phyloP scores from a whole-genome alignment of 441 rosid genomes.

The Arabidopsis hybrid region DNA sequence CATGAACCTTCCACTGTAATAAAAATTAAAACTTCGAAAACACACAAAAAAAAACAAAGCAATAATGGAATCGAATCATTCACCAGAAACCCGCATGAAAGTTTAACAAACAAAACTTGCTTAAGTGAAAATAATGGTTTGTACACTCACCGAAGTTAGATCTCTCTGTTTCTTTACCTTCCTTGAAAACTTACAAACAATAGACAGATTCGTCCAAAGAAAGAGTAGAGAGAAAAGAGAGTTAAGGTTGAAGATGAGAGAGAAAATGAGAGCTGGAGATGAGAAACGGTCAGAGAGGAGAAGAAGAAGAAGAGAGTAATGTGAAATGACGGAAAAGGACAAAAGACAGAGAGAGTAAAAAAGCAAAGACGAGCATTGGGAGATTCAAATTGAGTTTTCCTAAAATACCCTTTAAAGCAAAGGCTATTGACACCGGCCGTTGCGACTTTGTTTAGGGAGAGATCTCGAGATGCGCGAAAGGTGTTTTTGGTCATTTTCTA shows the following conservation, averaged over 20 bases:
- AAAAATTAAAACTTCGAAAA: neutral
- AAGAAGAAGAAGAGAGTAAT: constrained; percentile 14
- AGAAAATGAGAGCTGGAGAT: constrained; percentile 16
- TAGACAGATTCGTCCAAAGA: neutral
- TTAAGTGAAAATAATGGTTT: neutral
- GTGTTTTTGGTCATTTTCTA: constrained; percentile 20
- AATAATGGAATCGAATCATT: constrained; percentile 45
- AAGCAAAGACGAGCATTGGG: constrained; percentile 25
- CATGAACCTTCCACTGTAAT: constrained; percentile 40
- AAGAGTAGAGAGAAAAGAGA: constrained; percentile 16
- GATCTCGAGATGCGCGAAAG: constrained; percentile 44
- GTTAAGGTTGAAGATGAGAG: constrained; percentile 14
- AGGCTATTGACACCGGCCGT: constrained; percentile 44
- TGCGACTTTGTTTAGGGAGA: constrained; percentile 5
- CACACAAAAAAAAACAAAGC: neutral
- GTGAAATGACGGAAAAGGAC: constrained; percentile 34
- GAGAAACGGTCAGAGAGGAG: constrained; percentile 15
- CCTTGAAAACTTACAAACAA: neutral
- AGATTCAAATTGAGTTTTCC: constrained; percentile 19
- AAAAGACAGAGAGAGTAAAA: constrained; percentile 5
- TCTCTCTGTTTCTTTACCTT: constrained; percentile 20
- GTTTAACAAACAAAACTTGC: constrained; percentile 14
- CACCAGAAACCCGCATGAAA: constrained; percentile 47
- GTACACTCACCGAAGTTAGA: constrained; percentile 6
- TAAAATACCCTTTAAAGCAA: constrained; percentile 7